Evolutionary conservation across 2,329 filamentous ascomycete species (phyloP).

Genomic region (Exophiala spinifera): DNA sequence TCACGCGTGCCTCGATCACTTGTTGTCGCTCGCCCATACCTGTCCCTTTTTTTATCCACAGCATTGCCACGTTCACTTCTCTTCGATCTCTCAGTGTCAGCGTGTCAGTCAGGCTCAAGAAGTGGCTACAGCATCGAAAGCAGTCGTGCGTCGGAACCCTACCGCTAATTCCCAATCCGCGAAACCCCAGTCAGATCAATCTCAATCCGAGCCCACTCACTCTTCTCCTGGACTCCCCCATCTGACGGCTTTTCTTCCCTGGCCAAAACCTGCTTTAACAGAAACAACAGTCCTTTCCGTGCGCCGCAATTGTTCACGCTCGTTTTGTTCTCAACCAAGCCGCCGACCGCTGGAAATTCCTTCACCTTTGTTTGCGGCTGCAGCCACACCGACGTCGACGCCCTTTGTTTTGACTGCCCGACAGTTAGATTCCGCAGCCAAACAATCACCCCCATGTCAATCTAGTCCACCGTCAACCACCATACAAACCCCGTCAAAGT

Average conservation of each 20-base stretch:
- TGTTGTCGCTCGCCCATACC: neutral
- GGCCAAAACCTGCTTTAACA: slow-evolving; percentile 1
- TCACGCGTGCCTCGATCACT: too few relatives aligned
- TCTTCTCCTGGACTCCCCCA: slow-evolving; percentile 2
- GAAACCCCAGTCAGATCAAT: slow-evolving; percentile 6
- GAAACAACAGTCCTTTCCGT: neutral
- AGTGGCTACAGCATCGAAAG: neutral
- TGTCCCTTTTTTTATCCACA: neutral
- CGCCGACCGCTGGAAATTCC: slow-evolving; percentile 8
- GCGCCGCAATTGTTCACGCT: slow-evolving; percentile 5
- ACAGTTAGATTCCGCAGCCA: neutral
- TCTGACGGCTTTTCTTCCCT: neutral
- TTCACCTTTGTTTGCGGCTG: slow-evolving; percentile 21
- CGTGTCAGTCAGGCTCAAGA: neutral
- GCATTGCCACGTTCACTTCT: neutral
- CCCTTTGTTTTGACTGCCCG: slow-evolving; percentile 17
- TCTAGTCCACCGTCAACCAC: slow-evolving; percentile 11
- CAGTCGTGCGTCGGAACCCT: neutral
- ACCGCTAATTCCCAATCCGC: slow-evolving; percentile 5
- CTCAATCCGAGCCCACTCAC: slow-evolving; percentile 6
- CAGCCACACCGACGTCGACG: slow-evolving; percentile 2
- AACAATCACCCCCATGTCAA: slow-evolving; percentile 12
- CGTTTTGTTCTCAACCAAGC: slow-evolving; percentile 9
- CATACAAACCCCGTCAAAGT: slow-evolving; percentile 19
- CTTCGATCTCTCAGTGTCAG: neutral